phyloP scores from a whole-genome alignment of 2,329 filamentous ascomycete genomes.

The Alternaria consortialis region DNA sequence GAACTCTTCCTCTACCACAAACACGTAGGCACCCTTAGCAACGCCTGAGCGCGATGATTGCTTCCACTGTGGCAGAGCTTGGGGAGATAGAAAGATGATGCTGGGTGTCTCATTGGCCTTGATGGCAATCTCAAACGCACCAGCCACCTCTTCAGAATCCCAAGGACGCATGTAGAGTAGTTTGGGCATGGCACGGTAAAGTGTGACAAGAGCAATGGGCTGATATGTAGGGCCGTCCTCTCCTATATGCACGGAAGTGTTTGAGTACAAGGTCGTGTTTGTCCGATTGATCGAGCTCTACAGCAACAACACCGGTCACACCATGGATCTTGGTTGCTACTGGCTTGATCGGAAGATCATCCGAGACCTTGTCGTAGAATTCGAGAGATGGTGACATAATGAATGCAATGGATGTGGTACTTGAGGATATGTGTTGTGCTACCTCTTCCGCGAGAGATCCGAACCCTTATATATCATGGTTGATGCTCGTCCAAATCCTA shows the following conservation, averaged over 20 bases:
- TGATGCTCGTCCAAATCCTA: background rate
- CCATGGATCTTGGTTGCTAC: conserved; percentile 20
- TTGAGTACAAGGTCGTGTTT: conserved; percentile 16
- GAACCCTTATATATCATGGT: background rate
- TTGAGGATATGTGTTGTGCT: background rate
- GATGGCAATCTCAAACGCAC: conserved; percentile 62
- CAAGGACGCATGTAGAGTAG: conserved; percentile 67
- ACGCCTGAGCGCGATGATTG: conserved; percentile 53
- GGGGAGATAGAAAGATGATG: conserved; percentile 59
- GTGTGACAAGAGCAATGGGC: conserved; percentile 64
- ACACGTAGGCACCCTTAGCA: conserved; percentile 57
- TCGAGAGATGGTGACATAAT: conserved; percentile 21
- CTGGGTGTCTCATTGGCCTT: conserved; percentile 51
- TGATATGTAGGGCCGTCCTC: conserved; percentile 71
- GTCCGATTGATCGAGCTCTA: conserved; percentile 9
- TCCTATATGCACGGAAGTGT: conserved; percentile 42
- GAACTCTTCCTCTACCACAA: conserved; percentile 51
- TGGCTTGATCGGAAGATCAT: conserved; percentile 19
- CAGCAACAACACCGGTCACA: conserved; percentile 12
- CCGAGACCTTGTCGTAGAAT: conserved; percentile 18
- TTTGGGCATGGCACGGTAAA: conserved; percentile 71
- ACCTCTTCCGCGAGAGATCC: background rate
- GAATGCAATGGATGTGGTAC: background rate
- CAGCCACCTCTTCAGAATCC: conserved; percentile 66
- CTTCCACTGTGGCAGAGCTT: conserved; percentile 52